Evolutionary conservation across 306 rosid species (phyloP).

Genomic region (Castanopsis chinensis): DNA sequence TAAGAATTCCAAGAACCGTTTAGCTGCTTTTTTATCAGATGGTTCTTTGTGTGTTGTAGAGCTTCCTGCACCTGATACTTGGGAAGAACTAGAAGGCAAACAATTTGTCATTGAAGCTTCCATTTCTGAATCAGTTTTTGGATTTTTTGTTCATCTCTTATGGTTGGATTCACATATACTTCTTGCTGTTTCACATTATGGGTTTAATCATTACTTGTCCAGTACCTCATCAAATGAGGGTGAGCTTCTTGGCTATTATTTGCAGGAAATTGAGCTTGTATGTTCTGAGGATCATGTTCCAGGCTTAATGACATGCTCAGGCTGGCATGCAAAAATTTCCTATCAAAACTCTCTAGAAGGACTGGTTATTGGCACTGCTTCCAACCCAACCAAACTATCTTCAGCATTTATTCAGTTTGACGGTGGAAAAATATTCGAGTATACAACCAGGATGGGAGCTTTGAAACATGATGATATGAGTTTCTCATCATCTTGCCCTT

Average conservation of each 20-base stretch:
- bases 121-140: slow-evolving; percentile 40
- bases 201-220: slow-evolving; percentile 49
- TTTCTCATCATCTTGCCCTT: slow-evolving; percentile 70
- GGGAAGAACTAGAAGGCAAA: slow-evolving; percentile 93
- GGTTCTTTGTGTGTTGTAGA: slow-evolving; percentile 69
- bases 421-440: slow-evolving; percentile 63
- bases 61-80: slow-evolving; percentile 75
- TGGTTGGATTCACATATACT: slow-evolving; percentile 80
- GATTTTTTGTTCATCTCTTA: slow-evolving; percentile 64
- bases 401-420: slow-evolving; percentile 74
- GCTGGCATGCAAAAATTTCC: slow-evolving; percentile 76
- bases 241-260: slow-evolving; percentile 50
- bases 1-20: slow-evolving; percentile 61
- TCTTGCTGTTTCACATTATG: slow-evolving; percentile 74
- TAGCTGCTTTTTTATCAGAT: slow-evolving; percentile 73
- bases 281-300: slow-evolving; percentile 72
- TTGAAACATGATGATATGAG: slow-evolving; percentile 51
- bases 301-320: slow-evolving; percentile 71
- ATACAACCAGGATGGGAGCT: slow-evolving; percentile 44
- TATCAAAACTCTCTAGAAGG: slow-evolving; percentile 51
- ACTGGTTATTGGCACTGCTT: slow-evolving; percentile 49
- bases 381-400: slow-evolving; percentile 54
- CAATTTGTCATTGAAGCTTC: slow-evolving; percentile 64
- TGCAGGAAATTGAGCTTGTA: slow-evolving; percentile 74
- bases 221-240: slow-evolving; percentile 33